Percentiles rank a stretch among this genome's conserved stretches.
These are phyloP conservation scores for Buxus sempervirens DNA, from an alignment of 164 flowering plant species.

Conservation along the genomic window DNA sequence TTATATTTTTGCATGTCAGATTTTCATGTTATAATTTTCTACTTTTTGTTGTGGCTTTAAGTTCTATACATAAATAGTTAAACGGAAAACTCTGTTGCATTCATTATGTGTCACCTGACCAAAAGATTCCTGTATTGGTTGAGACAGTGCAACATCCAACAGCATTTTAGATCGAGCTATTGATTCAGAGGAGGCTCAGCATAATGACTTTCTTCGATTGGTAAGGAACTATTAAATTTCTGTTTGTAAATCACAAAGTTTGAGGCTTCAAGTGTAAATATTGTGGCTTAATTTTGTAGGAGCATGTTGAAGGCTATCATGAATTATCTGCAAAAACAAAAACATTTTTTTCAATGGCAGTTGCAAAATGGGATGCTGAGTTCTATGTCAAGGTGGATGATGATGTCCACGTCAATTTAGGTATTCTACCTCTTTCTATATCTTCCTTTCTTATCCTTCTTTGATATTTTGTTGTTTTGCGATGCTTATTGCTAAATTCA, in stretches of 20 bases:
- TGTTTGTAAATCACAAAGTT: not conserved
- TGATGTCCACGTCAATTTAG: slow-evolving; percentile 20
- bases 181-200: slow-evolving; percentile 81
- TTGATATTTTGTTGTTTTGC: not conserved
- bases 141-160: slow-evolving; percentile 68
- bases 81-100: not conserved
- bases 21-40: not conserved
- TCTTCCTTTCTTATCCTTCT: not conserved
- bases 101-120: not conserved
- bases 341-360: slow-evolving; percentile 12
- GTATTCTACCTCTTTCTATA: not conserved
- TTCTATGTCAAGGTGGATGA: slow-evolving; percentile 16
- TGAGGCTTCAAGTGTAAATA: not conserved
- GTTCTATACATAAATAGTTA: not conserved
- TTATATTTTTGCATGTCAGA: not conserved
- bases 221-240: slow-evolving; percentile 30
- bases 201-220: slow-evolving; percentile 80
- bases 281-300: slow-evolving; percentile 2
- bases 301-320: slow-evolving; percentile 18
- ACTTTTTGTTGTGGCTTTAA: not conserved
- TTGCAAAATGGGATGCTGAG: slow-evolving; percentile 16
- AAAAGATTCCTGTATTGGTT: slow-evolving; percentile 16
- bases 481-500: not conserved
- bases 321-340: slow-evolving; percentile 12
- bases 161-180: slow-evolving; percentile 88